Base-by-base conservation (phyloP, 495 filamentous ascomycete species). In the Antarctomyces pellizariae region DNA sequence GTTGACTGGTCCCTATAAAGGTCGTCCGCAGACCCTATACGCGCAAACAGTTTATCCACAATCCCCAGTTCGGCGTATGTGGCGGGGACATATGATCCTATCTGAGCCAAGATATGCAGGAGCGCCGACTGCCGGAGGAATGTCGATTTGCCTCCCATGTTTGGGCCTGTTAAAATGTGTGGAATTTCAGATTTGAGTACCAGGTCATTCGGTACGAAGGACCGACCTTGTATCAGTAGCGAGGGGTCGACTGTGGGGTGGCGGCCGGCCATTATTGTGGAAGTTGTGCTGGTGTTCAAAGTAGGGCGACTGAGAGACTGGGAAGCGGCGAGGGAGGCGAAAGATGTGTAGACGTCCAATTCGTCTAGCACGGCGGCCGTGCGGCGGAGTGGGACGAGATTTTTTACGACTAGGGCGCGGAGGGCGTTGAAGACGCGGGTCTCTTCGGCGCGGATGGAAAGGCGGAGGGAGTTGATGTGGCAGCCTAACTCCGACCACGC, bases 111-210 rank as follows among this genome's bases (percentile, higher is more conserved):
- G 30, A 97, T 77, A 3, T 74, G 75, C 38, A 93, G 89, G 30
- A 97, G 54, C 1, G 86, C 86, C 49, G 90, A 93, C 31, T 93
- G 86, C 2, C 89, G 71, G 2, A 97, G 55, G 42, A 89, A 97
- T 0, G 86, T 97, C 43, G 71, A 79, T 50, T 97, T 97, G 16
- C 86, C 86, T 4, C 72, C 89, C 86, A 97, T 97, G 53, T 97
- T 97, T n/a, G 89, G 86, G 0, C 86, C 86, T 1, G 84, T 93
- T 35, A 97, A 75, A 14, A 97, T 62, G 73, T 77, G 84, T 22
- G 82, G 59, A 2, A 63, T 55, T 36, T 84, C 74, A 20, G 53
- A 39, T 13, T 55, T 58, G 11, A 72, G 74, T 9, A 93, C 48
- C 22, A 75, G 58, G 48, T 92, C 77, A 31, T 97, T 97, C 27